A percentile compares a stretch with the other conserved stretches of the same genome.
phyloP scores from a whole-genome alignment of 306 rosid genomes.

The Rosa rugosa region DNA sequence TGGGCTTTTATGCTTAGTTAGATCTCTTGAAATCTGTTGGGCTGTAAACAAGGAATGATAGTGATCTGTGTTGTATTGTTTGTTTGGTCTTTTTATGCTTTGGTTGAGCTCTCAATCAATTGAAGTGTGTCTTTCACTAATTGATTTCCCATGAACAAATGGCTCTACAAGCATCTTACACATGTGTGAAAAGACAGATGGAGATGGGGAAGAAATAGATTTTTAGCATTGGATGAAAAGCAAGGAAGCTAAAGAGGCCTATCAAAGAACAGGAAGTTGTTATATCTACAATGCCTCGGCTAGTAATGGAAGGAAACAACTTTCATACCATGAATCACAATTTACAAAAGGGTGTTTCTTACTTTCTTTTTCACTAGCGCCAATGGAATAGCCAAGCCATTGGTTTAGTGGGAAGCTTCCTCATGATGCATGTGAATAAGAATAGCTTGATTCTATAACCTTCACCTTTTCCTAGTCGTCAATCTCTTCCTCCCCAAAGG shows the following conservation, averaged over 20 bases:
- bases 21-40: background rate
- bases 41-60: background rate
- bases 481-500: conserved; percentile 42
- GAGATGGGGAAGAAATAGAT: background rate
- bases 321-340: background rate
- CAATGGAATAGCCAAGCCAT: background rate
- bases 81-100: background rate
- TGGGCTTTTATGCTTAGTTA: background rate
- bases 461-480: conserved; percentile 51
- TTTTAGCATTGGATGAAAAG: background rate
- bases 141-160: background rate
- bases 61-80: background rate
- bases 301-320: background rate
- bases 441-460: conserved; percentile 43
- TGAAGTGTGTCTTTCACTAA: background rate
- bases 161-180: no score
- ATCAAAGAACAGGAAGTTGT: background rate
- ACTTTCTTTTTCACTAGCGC: background rate
- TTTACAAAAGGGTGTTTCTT: background rate
- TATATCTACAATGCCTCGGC: background rate
- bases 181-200: background rate
- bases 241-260: background rate
- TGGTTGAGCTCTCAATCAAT: background rate
- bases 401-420: conserved; percentile 22
- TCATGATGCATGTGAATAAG: conserved; percentile 28